A percentile compares a stretch with the other conserved stretches of the same genome.
These are phyloP conservation scores for Triticum dicoccoides DNA, from an alignment of 176 grass and related monocot genomes.

Conservation along the genomic window DNA sequence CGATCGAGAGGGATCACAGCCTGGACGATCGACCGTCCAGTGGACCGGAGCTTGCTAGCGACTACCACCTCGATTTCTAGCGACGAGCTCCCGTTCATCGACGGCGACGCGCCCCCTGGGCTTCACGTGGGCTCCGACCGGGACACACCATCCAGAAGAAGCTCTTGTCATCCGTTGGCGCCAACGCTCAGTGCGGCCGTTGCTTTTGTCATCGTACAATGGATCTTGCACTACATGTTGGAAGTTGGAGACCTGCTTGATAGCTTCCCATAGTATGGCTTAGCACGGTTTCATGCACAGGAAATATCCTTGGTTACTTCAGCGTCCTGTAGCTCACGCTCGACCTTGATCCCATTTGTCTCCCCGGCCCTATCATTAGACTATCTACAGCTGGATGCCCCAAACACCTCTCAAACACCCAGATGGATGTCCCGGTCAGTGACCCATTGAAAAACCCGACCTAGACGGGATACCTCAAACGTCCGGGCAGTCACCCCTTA, in stretches of 20 bases:
- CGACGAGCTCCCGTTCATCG: neutral
- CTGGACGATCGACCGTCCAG: neutral
- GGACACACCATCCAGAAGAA: neutral
- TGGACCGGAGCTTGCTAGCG: neutral
- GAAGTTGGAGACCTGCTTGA: neutral
- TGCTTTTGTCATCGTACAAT: neutral
- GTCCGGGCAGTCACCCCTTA: too few relatives aligned
- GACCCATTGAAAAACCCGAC: too few relatives aligned
- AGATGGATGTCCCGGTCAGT: too few relatives aligned
- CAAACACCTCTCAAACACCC: too few relatives aligned
- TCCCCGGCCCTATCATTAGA: neutral
- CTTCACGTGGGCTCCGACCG: conserved; percentile 33
- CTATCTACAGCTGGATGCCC: too few relatives aligned
- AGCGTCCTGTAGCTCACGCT: neutral
- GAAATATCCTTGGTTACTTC: neutral
- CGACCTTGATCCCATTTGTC: neutral
- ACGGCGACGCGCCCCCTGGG: conserved; percentile 35
- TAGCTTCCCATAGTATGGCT: neutral
- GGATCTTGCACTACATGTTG: neutral
- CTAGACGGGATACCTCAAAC: too few relatives aligned
- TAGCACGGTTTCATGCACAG: neutral
- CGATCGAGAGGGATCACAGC: neutral
- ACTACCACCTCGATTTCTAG: neutral
- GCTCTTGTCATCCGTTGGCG: conserved; percentile 7
- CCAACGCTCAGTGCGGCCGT: neutral